phyloP scores from a whole-genome alignment of 1,284 basidiomycete genomes.

The Fomitopsis pinicola region DNA sequence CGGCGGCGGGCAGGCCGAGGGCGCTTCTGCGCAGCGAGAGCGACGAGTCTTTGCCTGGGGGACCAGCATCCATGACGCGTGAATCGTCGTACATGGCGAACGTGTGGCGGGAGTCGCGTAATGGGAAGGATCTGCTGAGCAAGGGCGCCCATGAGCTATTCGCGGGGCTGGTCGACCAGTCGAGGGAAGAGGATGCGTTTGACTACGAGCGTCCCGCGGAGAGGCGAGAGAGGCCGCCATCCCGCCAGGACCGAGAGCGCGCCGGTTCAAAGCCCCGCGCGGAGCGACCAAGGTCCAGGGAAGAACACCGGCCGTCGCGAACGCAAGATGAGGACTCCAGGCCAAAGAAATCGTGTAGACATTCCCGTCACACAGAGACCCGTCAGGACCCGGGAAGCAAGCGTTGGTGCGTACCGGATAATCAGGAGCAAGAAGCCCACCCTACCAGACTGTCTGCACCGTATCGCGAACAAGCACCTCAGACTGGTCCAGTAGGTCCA shows the following conservation, averaged over 20 bases:
- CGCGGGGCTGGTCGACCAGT: constrained; percentile 30
- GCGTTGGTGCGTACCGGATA: background rate
- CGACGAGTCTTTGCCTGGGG: constrained; percentile 4
- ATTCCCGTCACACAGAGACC: background rate
- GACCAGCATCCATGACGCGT: background rate
- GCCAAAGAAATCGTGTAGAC: background rate
- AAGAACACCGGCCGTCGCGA: background rate
- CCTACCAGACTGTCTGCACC: constrained; percentile 9
- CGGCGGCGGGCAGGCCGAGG: constrained; percentile 32
- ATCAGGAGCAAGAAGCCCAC: background rate
- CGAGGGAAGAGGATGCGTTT: background rate
- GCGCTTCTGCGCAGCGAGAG: constrained; percentile 2
- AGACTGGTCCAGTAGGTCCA: no score
- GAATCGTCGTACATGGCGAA: constrained; percentile 32
- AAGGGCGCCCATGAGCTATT: constrained; percentile 51
- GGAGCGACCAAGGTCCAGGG: background rate
- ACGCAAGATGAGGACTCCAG: background rate
- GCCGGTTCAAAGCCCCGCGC: background rate
- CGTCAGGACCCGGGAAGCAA: background rate
- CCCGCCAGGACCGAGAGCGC: background rate
- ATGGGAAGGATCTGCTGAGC: constrained; percentile 33
- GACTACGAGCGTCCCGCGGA: background rate
- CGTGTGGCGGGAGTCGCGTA: constrained; percentile 30
- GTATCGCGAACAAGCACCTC: background rate
- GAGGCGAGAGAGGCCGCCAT: background rate